Conservation (phyloP, 208 protist genomes). For the Acanthamoeba lenticulata region DNA sequence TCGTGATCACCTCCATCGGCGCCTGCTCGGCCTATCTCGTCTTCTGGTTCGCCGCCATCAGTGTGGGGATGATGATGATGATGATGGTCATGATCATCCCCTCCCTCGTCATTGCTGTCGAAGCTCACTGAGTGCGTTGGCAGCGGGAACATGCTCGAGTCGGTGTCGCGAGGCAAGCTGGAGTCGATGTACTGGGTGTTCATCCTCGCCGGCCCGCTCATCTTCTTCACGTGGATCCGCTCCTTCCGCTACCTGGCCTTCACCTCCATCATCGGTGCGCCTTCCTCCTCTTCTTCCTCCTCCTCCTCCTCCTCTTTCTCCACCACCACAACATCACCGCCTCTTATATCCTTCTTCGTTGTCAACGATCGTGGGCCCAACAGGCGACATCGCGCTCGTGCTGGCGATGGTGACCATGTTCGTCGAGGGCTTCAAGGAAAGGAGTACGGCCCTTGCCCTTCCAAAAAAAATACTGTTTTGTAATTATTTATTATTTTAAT, state of each 20-base stretch:
- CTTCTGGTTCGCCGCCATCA: constrained; percentile 46
- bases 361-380: neutral
- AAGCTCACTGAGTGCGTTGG: neutral
- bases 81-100: neutral
- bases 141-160: constrained; percentile 18
- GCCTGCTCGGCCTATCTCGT: constrained; percentile 53
- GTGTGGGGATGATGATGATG: neutral
- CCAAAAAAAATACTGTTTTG: neutral
- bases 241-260: constrained; percentile 69
- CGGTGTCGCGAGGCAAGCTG: constrained; percentile 1
- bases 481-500: neutral
- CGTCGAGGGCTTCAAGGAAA: constrained; percentile 40
- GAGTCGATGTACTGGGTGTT: constrained; percentile 38
- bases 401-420: constrained; percentile 31
- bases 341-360: neutral
- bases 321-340: neutral
- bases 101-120: neutral
- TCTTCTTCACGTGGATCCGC: constrained; percentile 43
- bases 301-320: neutral
- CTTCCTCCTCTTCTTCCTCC: neutral
- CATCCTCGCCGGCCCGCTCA: neutral
- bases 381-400: constrained; percentile 34
- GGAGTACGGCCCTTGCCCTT: neutral
- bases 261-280: constrained; percentile 67
- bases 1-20: constrained; percentile 54